Evolutionary conservation across 306 rosid species (phyloP).

Genomic region (Argentina anserina): DNA sequence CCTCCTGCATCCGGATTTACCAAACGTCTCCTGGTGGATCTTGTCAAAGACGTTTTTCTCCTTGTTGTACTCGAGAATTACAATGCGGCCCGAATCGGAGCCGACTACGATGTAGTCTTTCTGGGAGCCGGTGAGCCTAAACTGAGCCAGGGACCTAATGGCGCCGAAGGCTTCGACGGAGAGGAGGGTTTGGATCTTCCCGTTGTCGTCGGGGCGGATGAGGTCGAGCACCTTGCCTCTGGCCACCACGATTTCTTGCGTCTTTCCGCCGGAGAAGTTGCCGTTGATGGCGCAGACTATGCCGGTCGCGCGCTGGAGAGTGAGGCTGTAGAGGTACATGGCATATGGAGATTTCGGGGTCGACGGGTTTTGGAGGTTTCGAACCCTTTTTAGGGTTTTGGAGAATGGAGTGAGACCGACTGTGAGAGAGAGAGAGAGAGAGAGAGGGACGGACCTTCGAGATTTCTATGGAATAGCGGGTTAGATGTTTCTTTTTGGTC

Average conservation of each 20-base stretch:
- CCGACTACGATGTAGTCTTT: slow-evolving; percentile 91
- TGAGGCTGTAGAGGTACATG: slow-evolving; percentile 90
- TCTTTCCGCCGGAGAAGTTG: slow-evolving; percentile 91
- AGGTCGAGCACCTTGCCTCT: slow-evolving; percentile 93
- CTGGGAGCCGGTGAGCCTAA: slow-evolving; percentile 82
- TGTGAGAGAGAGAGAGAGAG: background rate
- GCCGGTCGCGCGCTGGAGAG: slow-evolving; percentile 93
- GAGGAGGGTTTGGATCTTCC: slow-evolving; percentile 86
- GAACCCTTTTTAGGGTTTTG: background rate
- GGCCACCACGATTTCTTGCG: slow-evolving; percentile 86
- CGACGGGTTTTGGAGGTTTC: background rate
- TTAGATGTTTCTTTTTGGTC: background rate
- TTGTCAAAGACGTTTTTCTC: slow-evolving; percentile 92
- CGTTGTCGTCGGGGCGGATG: slow-evolving; percentile 90
- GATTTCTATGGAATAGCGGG: no score
- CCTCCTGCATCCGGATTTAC: slow-evolving; percentile 88
- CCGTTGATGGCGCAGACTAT: slow-evolving; percentile 89
- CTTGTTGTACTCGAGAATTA: slow-evolving; percentile 87
- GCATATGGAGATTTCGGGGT: background rate
- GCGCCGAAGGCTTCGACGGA: slow-evolving; percentile 92
- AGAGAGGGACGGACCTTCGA: background rate
- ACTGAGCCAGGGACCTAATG: slow-evolving; percentile 78
- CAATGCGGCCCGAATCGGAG: slow-evolving; percentile 93
- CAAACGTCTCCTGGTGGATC: slow-evolving; percentile 93
- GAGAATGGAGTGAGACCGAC: background rate